A percentile compares a stretch with the other conserved stretches of the same genome.
Evolutionary conservation across 371 early-diverging fungal genomes (phyloP).

Genomic region (Mucor lusitanicus): DNA sequence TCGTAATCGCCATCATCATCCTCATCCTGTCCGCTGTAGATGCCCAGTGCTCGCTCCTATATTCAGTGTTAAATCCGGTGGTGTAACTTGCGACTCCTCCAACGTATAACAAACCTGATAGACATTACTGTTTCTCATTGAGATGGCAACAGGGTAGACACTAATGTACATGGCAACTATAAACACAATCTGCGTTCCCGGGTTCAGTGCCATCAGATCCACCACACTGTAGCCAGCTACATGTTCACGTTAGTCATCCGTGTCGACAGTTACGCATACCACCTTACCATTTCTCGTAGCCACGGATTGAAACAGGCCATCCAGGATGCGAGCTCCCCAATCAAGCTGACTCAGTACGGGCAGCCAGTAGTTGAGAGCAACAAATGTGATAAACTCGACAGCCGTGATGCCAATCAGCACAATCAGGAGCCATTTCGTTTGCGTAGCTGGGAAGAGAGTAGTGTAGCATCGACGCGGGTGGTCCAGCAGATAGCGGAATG

Average conservation of each 20-base stretch:
- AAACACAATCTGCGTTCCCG: constrained; percentile 31
- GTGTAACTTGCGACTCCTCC: not conserved
- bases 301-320: constrained; percentile 42
- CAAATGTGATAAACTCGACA: constrained; percentile 33
- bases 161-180: constrained; percentile 44
- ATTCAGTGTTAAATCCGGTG: not conserved
- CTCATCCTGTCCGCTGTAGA: constrained; percentile 36
- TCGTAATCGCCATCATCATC: constrained; percentile 11
- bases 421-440: constrained; percentile 46
- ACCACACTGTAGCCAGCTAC: constrained; percentile 35
- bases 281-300: constrained; percentile 45
- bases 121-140: constrained; percentile 44
- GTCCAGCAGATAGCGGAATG: constrained; percentile 36
- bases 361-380: constrained; percentile 39
- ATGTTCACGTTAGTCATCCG: not conserved
- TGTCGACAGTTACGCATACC: not conserved
- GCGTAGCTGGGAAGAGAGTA: constrained; percentile 38
- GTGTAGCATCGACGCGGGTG: constrained; percentile 53
- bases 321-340: constrained; percentile 36
- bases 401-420: constrained; percentile 33
- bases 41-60: constrained; percentile 52
- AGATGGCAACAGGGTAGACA: constrained; percentile 40
- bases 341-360: constrained; percentile 33
- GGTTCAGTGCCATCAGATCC: constrained; percentile 32
- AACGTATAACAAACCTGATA: constrained; percentile 25